Conservation (phyloP, 371 early-diverging fungal genomes). For the Amoeboradix gromovi region DNA sequence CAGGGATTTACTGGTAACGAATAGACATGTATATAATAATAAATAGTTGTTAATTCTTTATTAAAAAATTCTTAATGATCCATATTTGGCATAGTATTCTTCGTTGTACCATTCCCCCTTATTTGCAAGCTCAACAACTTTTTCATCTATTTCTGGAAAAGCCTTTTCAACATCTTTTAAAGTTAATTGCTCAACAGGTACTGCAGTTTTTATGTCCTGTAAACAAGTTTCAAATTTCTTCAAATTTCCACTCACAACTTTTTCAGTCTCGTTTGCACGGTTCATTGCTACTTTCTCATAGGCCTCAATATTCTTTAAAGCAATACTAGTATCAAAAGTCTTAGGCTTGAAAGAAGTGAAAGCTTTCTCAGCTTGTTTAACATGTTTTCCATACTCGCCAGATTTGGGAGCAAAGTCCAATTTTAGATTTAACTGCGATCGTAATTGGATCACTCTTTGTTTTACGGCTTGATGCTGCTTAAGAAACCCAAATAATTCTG, state of each 20-base stretch:
- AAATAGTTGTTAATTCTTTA: not conserved
- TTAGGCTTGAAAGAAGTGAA: not conserved
- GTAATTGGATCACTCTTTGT: not conserved
- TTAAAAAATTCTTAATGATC: not conserved
- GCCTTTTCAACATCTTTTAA: not conserved
- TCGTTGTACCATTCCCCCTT: not conserved
- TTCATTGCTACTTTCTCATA: not conserved
- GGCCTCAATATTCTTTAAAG: not conserved
- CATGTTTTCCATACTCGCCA: not conserved
- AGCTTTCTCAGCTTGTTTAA: not conserved
- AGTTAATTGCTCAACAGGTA: not conserved
- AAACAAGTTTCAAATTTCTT: not conserved
- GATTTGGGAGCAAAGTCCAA: not conserved
- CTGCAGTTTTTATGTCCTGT: not conserved
- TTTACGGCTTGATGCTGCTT: not conserved
- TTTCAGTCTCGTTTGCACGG: not conserved
- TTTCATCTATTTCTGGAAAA: not conserved
- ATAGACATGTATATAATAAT: not conserved
- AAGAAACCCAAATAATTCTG: not conserved
- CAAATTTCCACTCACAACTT: not conserved
- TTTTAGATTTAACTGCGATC: not conserved
- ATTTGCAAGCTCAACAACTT: not conserved
- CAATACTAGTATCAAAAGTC: not conserved
- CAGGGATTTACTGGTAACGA: not conserved
- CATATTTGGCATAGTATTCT: not conserved